Conservation (phyloP, 305 asterid species). For the Fraxinus sp. region DNA sequence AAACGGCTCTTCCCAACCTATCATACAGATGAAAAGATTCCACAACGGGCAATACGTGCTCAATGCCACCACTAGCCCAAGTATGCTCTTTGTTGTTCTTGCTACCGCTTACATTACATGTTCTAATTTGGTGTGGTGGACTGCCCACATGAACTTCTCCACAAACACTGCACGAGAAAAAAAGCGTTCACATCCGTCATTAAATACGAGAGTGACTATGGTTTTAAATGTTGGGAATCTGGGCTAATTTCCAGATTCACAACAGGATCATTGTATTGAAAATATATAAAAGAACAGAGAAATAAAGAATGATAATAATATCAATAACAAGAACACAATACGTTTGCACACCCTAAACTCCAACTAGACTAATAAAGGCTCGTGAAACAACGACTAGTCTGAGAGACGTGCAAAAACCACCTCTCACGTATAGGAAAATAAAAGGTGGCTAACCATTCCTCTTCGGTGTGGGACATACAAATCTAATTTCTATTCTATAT, state of each 20-base stretch:
- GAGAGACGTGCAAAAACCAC: neutral
- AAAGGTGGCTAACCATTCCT: neutral
- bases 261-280: neutral
- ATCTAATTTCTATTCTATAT: neutral
- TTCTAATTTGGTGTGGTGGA: constrained; percentile 65
- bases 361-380: neutral
- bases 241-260: neutral
- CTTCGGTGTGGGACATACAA: neutral
- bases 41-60: constrained; percentile 50
- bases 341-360: neutral
- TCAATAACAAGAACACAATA: neutral
- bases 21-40: constrained; percentile 75
- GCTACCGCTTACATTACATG: constrained; percentile 60
- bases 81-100: constrained; percentile 49
- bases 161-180: constrained; percentile 45
- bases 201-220: neutral
- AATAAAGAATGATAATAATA: neutral
- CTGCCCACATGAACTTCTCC: constrained; percentile 71
- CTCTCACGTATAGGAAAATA: neutral
- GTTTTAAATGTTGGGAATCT: neutral
- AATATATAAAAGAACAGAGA: neutral
- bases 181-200: neutral
- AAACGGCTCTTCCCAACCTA: constrained; percentile 69
- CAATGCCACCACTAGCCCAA: constrained; percentile 64
- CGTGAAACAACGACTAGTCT: neutral